Evolutionary conservation across 805 yeast species (phyloP).

Genomic region (Candida odintsovae): DNA sequence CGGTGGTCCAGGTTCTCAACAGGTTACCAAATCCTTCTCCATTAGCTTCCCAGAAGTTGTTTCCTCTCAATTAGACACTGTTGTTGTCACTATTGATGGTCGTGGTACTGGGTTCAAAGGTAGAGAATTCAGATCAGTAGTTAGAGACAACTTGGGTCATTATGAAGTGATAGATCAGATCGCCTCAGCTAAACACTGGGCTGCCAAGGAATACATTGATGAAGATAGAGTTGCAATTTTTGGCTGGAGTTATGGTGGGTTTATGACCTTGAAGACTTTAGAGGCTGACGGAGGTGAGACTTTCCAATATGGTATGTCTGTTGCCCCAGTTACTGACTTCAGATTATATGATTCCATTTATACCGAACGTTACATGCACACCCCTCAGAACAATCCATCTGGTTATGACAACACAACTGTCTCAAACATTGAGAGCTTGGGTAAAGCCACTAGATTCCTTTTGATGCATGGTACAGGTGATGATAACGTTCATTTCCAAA

Average conservation of each 20-base stretch:
- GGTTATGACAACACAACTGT: slow-evolving; percentile 63
- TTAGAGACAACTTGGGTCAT: slow-evolving; percentile 76
- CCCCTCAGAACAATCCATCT: slow-evolving; percentile 58
- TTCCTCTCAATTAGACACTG: slow-evolving; percentile 70
- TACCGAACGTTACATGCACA: slow-evolving; percentile 92
- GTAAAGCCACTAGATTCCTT: slow-evolving; percentile 58
- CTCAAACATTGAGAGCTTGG: slow-evolving; percentile 49
- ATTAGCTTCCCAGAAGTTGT: slow-evolving; percentile 68
- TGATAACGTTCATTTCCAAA: slow-evolving; percentile 95
- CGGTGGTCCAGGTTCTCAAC: slow-evolving; percentile 95
- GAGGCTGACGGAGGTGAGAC: slow-evolving; percentile 72
- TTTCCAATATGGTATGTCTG: slow-evolving; percentile 88
- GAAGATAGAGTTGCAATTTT: slow-evolving; percentile 70
- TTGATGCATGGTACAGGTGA: slow-evolving; percentile 97
- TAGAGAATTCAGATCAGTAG: slow-evolving; percentile 66
- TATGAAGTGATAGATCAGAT: slow-evolving; percentile 86
- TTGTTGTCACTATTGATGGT: slow-evolving; percentile 94
- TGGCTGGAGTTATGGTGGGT: slow-evolving; percentile 99
- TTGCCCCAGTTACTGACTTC: slow-evolving; percentile 98
- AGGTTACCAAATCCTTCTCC: slow-evolving; percentile 57
- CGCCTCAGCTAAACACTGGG: slow-evolving; percentile 73
- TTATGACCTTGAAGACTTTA: slow-evolving; percentile 80
- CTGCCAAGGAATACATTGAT: slow-evolving; percentile 58
- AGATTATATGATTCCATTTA: slow-evolving; percentile 84
- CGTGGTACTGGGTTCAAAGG: slow-evolving; percentile 95